Evolutionary conservation across 495 filamentous ascomycete species (phyloP), one percentile per base, ranked within the genome.

Genomic region (Podospora pseudocomata): DNA sequence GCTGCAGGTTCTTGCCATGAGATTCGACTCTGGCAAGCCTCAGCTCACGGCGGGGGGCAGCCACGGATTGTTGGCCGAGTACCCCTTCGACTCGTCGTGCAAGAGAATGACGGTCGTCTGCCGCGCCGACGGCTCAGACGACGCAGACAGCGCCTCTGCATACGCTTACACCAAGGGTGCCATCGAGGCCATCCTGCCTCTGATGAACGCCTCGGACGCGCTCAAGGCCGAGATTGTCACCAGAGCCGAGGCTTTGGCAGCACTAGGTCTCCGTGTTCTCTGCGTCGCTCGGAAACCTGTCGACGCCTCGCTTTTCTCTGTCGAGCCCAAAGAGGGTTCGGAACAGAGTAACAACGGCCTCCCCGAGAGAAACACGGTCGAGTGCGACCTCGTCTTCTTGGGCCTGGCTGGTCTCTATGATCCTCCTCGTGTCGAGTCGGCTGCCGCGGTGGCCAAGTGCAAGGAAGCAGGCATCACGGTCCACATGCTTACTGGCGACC

Each of bases 71-170:
- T 77, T 89, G 20, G 86, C 85, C 20, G 92, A 95, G 74, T 93
- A 89, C 70, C 89, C 90, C 1, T 95, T 95, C 67, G 91, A 95
- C 70, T 91, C 88, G 58, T 85, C 84, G 20, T 89, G 93, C 80
- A 95, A 94, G 79, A 83, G 88, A 39, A 95, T 95, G 92, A 89
- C 91, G 27, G 90, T 92, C 65, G 81, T 92, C 49, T 94, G 90
- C 75, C 73, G 23, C 55, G 7, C 55, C 5, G 55, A 58, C n/a
- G 39, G 39, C 39, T 49, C 82, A 60, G 63, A 70, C 27, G 60
- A 55, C 9, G 53, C 49, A 2, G 68, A 72, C 16, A 73, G 70
- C 0, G 71, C 81, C 20, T 76, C 85, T 30, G 83, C 91, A 4
- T 92, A 92, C 73, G 83, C 91, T 3, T 92, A 92, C 73, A 88